Base-by-base conservation (phyloP, 768 basidiomycete genomes). In the Agrocybe praecox region DNA sequence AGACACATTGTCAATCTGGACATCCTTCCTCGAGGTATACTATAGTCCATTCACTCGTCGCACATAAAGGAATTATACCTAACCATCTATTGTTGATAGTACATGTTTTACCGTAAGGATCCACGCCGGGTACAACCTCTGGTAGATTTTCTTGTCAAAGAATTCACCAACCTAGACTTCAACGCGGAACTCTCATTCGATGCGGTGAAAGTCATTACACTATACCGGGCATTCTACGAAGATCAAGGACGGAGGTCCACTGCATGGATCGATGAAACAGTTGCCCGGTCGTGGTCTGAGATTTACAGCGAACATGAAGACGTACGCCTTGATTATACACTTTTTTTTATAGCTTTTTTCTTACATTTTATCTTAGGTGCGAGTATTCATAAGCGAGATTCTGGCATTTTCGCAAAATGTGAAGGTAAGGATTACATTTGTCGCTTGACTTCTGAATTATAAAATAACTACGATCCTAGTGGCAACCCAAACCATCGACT, bases 151-250 rank as follows among this genome's bases (percentile, higher is more conserved):
- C 71, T 95, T 33, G 71, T 92, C 42, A 72, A 81, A 19, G 77
- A 85, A 26, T 90, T 90, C 65, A 70, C 80, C 6, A 74, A 76
- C 10, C 77, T 88, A 34, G 94, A 97, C 65, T 94, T 87, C 72
- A 86, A 90, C 60, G 80, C 85, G 18, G 92, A 94, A 66, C 86
- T 91, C 36, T 88, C 94, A 6, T 91, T 94, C 67, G 90, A 93
- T 65, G 85, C 86, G 7, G 77, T 88, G 40, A 90, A 92, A 63
- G 75, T 85, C 19, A 74, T 89, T 8, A 81, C 85, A 18, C 77
- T 92, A 55, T 86, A 88, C 73, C 77, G 87, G 21, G 83, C 85
- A 0, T 83, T 90, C 62, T 87, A 88, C 58, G 84, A 90, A 65
- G 86, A 86, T 54, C 76, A 93, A 5, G 86, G 86, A 15, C 88